Conservation (phyloP, 2,329 filamentous ascomycete species). For the Aspergillus pseudonomiae region DNA sequence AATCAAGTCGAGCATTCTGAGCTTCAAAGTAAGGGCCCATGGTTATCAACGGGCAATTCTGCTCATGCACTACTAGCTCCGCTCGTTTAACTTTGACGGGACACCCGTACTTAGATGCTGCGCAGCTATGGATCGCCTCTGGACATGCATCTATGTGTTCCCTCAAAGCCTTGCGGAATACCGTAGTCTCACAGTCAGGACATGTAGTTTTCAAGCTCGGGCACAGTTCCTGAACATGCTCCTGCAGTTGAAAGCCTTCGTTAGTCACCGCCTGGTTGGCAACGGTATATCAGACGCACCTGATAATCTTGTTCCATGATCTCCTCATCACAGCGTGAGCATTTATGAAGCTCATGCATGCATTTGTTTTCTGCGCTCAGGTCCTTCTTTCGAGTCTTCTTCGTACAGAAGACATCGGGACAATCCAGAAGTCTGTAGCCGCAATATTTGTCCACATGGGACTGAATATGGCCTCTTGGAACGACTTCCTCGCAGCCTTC, state of each 20-base stretch:
- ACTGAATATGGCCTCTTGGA: constrained; percentile 59
- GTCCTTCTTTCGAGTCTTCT: constrained; percentile 59
- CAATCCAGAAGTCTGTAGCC: constrained; percentile 59
- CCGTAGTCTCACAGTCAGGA: constrained; percentile 38
- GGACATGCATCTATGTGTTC: constrained; percentile 43
- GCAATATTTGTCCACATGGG: constrained; percentile 65
- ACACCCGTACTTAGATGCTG: constrained; percentile 49
- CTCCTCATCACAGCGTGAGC: constrained; percentile 55
- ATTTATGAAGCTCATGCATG: constrained; percentile 56
- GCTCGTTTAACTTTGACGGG: constrained; percentile 39
- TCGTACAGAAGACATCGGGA: constrained; percentile 52
- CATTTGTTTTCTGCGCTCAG: constrained; percentile 52
- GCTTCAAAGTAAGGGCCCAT: constrained; percentile 49
- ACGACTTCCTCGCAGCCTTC: constrained; percentile 58
- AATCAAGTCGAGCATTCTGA: constrained; percentile 47
- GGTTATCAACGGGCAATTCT: constrained; percentile 54
- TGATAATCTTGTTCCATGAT: constrained; percentile 60
- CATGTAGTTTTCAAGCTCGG: constrained; percentile 40
- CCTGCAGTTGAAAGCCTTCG: constrained; percentile 21
- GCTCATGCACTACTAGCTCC: constrained; percentile 47
- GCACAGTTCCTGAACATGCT: constrained; percentile 43
- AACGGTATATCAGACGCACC: constrained; percentile 32
- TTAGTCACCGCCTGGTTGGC: constrained; percentile 11
- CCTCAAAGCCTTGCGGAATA: constrained; percentile 36
- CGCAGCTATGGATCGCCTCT: constrained; percentile 40